Percentiles rank a stretch among this genome's conserved stretches.
phyloP scores from a whole-genome alignment of 768 basidiomycete species.

The Tricholoma furcatifolium region DNA sequence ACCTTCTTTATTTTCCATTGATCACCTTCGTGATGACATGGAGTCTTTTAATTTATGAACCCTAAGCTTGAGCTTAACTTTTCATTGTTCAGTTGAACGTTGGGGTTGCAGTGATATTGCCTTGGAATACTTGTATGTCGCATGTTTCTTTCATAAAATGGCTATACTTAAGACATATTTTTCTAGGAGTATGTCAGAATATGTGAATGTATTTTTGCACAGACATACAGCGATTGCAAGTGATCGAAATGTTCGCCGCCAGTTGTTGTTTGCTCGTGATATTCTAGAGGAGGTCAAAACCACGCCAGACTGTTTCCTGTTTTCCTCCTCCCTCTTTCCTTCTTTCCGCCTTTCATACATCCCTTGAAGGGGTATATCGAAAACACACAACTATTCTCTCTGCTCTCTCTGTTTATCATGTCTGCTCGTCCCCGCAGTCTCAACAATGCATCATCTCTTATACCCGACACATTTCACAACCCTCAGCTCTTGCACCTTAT shows the following conservation, averaged over 20 bases:
- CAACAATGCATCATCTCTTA: constrained; percentile 75
- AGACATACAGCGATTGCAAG: not conserved
- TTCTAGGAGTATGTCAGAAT: too few relatives aligned
- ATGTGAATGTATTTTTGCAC: too few relatives aligned
- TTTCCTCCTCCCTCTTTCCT: constrained; percentile 19
- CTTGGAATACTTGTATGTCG: too few relatives aligned
- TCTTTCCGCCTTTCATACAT: constrained; percentile 29
- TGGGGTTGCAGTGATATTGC: too few relatives aligned
- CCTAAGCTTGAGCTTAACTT: too few relatives aligned
- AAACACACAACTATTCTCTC: constrained; percentile 31
- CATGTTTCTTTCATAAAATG: too few relatives aligned
- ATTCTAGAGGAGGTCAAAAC: constrained; percentile 9
- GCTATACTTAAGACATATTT: too few relatives aligned
- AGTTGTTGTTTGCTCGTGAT: constrained; percentile 20
- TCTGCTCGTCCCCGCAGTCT: constrained; percentile 28
- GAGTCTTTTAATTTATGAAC: too few relatives aligned
- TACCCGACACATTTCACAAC: constrained; percentile 75
- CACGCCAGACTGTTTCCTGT: constrained; percentile 4
- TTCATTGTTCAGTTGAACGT: too few relatives aligned
- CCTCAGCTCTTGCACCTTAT: constrained; percentile 79
- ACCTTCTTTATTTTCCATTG: too few relatives aligned
- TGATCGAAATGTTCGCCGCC: constrained; percentile 16
- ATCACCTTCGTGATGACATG: too few relatives aligned
- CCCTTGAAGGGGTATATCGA: constrained; percentile 41
- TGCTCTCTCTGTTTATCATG: constrained; percentile 27